Evolutionary conservation across 805 yeast species (phyloP), one percentile per base, ranked within the genome.

Genomic region (Starmerella stellata): DNA sequence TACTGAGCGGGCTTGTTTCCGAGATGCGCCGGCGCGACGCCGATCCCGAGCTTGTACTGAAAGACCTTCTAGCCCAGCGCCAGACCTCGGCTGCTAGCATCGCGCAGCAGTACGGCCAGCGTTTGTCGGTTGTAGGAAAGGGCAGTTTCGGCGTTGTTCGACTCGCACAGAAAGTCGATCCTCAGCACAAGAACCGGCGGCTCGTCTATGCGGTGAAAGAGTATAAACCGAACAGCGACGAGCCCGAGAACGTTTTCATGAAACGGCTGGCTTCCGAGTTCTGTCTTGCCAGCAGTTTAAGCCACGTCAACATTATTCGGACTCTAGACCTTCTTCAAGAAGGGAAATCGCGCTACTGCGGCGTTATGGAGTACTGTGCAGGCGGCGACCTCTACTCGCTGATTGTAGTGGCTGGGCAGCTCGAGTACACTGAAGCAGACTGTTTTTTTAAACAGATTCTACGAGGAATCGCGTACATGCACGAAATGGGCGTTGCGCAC

Each of bases 111-210:
- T 85, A 87, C 56, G 96, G 96, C 33, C 69, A 76, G 41, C 81
- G 95, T 54, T 92, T 79, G 58, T 94, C 82, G 53, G 80, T 83
- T 32, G 71, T 87, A 45, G 96, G 96, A 20, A 68, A 78, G 38
- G 96, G 95, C 29, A 75, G 95, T 0, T 85, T 78, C 62, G 96
- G 96, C 21, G 80, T 81, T 35, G 95, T 85, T 16, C 65, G 93
- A 45, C 69, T 87, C 5, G 71, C 93, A 3, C 95, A 85, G 60
- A 68, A 67, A 49, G 47, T 54, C 14, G 66, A 65, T 40, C 60
- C 66, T 2, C 45, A 48, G 17, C 46, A 41, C 44, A 38, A 41
- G 35, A 56, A 62, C 40, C 66, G 65, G 39, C 52, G 54, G 30
- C 57, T 72, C 15, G 47, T 54, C 32, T 78, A 69, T 60, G 90